Conservation (phyloP, 495 filamentous ascomycete genomes). For the Jackrogersella minutella region DNA sequence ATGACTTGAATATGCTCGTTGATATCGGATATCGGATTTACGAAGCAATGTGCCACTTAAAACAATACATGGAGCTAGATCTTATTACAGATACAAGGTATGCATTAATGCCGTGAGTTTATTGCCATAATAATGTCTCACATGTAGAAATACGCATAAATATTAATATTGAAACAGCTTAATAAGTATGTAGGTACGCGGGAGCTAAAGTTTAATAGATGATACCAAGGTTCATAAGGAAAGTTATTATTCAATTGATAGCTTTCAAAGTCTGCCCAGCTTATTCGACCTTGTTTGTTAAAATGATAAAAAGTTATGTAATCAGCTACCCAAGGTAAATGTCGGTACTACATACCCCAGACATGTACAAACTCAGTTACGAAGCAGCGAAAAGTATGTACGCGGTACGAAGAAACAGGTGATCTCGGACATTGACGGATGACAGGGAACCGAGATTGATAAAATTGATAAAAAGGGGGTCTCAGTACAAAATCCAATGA, state of each 20-base stretch:
- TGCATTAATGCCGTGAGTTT: not conserved
- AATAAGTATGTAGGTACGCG: conserved; percentile 1
- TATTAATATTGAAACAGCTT: too few species aligned
- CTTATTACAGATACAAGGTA: too few species aligned
- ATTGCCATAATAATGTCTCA: conserved; percentile 18
- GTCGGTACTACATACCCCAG: not conserved
- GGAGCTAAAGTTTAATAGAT: too few species aligned
- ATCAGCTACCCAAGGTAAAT: too few species aligned
- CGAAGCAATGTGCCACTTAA: conserved; percentile 6
- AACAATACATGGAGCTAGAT: too few species aligned
- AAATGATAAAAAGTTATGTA: too few species aligned
- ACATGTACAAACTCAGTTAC: conserved; percentile 11
- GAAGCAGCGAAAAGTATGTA: not conserved
- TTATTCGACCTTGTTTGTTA: not conserved
- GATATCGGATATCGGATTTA: conserved; percentile 12
- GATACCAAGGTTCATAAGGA: not conserved
- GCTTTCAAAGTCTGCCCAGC: not conserved
- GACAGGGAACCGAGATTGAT: conserved; percentile 34
- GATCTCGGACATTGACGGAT: conserved; percentile 38
- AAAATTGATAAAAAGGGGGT: conserved; percentile 42
- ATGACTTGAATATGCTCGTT: not conserved
- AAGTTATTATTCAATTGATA: not conserved
- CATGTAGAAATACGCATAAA: conserved; percentile 14
- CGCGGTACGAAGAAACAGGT: conserved; percentile 28
- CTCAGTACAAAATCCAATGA: conserved; percentile 25